Evolutionary conservation across 208 protist species (phyloP).

Genomic region (Herpetomonas samuelpessoai): DNA sequence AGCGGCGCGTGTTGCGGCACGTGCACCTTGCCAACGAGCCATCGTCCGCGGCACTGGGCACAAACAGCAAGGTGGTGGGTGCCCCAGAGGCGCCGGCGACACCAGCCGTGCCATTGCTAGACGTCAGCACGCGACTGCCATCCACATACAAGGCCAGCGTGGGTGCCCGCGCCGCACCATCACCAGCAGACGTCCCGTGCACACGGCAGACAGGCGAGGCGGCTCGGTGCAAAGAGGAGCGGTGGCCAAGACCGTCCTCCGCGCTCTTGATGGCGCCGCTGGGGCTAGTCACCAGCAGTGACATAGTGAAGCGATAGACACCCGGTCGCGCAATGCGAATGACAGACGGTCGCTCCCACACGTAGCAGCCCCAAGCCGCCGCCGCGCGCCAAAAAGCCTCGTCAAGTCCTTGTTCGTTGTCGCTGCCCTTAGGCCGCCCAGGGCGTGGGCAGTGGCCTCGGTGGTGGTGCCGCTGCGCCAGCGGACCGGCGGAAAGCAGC

Average conservation of each 20-base stretch:
- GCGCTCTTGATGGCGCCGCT: not conserved
- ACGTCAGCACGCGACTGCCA: not conserved
- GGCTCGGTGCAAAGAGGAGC: too few relatives aligned
- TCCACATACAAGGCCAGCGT: constrained; percentile 7
- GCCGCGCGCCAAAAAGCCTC: not conserved
- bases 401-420: not conserved
- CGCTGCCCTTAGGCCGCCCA: not conserved
- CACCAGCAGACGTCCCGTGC: too few relatives aligned
- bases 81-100: too few relatives aligned
- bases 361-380: not conserved
- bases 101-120: not conserved
- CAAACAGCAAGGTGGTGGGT: too few relatives aligned
- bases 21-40: too few relatives aligned
- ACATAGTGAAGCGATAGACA: constrained; percentile 2
- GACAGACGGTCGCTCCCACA: not conserved
- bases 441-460: too few relatives aligned
- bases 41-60: too few relatives aligned
- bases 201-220: too few relatives aligned
- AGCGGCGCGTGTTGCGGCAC: too few relatives aligned
- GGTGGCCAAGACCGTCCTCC: not conserved
- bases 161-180: not conserved
- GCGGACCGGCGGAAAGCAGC: not conserved
- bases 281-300: not conserved
- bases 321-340: not conserved
- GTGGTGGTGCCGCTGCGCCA: not conserved